Conservation (phyloP, 2,329 filamentous ascomycete species). For the Colletotrichum chrysophilum region DNA sequence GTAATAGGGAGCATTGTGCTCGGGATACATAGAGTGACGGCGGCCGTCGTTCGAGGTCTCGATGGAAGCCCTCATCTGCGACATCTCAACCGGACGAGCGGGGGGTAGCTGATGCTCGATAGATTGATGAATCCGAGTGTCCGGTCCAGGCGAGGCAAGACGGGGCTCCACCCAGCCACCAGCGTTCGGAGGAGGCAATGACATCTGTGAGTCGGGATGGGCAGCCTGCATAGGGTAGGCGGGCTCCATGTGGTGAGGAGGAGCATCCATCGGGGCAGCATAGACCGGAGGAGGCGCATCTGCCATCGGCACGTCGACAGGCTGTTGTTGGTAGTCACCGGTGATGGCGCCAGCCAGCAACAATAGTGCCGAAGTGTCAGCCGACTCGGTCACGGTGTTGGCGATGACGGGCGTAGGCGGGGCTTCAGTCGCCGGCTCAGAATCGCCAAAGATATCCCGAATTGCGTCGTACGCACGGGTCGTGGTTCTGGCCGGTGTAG, state of each 20-base stretch:
- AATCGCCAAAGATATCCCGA: slow-evolving; percentile 41
- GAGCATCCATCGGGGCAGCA: neutral
- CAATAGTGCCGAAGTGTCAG: neutral
- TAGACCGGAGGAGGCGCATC: neutral
- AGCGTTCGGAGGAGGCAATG: neutral
- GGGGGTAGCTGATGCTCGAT: slow-evolving; percentile 18
- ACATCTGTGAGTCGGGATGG: neutral
- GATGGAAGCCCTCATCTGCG: slow-evolving; percentile 15
- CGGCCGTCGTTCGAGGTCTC: slow-evolving; percentile 10
- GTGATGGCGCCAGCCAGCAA: neutral
- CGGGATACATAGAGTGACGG: slow-evolving; percentile 15
- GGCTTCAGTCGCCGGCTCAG: slow-evolving; percentile 26
- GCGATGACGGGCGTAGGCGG: neutral
- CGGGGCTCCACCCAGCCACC: slow-evolving; percentile 8
- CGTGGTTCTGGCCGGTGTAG: slow-evolving; percentile 12
- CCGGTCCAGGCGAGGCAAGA: slow-evolving; percentile 4
- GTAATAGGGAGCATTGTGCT: slow-evolving; percentile 11
- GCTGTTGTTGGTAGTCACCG: neutral
- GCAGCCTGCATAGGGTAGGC: slow-evolving; percentile 1
- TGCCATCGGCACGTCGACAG: neutral
- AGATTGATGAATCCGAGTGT: neutral
- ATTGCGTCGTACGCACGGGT: slow-evolving; percentile 34
- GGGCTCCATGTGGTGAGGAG: slow-evolving; percentile 7
- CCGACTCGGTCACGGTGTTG: slow-evolving; percentile 5
- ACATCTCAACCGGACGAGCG: slow-evolving; percentile 19